Evolutionary conservation across 768 basidiomycete genomes (phyloP).

Genomic region (Wakefieldia striispora): DNA sequence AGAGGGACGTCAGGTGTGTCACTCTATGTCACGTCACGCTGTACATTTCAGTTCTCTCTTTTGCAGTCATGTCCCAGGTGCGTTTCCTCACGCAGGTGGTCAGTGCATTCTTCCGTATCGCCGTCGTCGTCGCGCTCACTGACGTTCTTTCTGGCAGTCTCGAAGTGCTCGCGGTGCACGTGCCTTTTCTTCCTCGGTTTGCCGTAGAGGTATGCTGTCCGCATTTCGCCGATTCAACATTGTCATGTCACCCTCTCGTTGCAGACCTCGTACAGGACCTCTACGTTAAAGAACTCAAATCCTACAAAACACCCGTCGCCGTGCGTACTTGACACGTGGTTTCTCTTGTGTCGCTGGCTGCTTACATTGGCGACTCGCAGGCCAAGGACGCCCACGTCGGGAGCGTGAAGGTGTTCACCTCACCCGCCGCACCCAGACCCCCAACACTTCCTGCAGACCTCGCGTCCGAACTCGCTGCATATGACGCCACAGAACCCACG

Average conservation of each 20-base stretch:
- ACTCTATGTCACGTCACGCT: constrained; percentile 43
- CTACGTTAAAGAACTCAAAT: constrained; percentile 86
- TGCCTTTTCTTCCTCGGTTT: constrained; percentile 56
- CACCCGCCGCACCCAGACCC: constrained; percentile 70
- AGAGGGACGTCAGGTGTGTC: constrained; percentile 10
- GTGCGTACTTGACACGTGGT: constrained; percentile 45
- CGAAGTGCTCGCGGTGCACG: constrained; percentile 48
- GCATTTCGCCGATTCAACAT: constrained; percentile 25
- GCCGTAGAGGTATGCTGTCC: constrained; percentile 58
- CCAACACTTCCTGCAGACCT: constrained; percentile 81
- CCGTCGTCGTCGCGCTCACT: constrained; percentile 11
- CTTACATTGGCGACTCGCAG: constrained; percentile 38
- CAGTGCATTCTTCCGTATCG: constrained; percentile 1
- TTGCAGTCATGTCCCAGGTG: constrained; percentile 58
- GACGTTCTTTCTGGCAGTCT: constrained; percentile 31
- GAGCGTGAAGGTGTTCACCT: constrained; percentile 75
- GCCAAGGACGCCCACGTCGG: constrained; percentile 90
- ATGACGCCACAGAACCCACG: constrained; percentile 78
- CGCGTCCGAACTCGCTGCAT: constrained; percentile 83
- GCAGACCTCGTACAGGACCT: constrained; percentile 91
- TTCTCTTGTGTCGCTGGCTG: background rate
- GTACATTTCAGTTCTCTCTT: constrained; percentile 39
- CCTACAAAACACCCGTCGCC: constrained; percentile 74
- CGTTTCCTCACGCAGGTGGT: constrained; percentile 57
- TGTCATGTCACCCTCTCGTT: background rate